Evolutionary conservation across 108 stramenopile species (phyloP), one percentile per base, ranked within the genome.

Genomic region (Nitzschia sp.): DNA sequence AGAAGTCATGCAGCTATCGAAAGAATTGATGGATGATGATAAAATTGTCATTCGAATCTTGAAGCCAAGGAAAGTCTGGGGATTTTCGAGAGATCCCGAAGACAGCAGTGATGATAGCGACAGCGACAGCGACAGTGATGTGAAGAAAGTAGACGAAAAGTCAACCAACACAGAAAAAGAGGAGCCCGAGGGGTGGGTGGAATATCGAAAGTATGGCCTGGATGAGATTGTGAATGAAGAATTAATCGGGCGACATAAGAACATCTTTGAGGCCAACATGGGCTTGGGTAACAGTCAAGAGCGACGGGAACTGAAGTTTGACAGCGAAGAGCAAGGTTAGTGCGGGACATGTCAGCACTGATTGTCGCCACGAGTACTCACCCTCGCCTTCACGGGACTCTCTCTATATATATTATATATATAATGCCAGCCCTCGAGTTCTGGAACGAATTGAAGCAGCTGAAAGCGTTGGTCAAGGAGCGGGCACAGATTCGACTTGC

Each of bases 21-120:
- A 68, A 28, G 63, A 69, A 55, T 36, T 76, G 16, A 56, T 62
- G 44, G 75, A 76, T 29, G 75, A 69, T 29, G 75, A 76, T 54
- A 38, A 30, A 36, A 44, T 76, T 6, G 53, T 62, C 3, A 28
- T 75, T 45, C 34, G 67, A 5, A 68, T 75, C 28, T 55, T 75
- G 27, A 75, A 68, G 33, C 58, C 66, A 27, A 47, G 66, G 22
- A 66, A 47, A 16, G 46, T 32, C 21, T 67, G 66, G 74, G 63
- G 63, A 15, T 55, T 65, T 35, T 35, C 35, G 1, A 34, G 55
- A 58, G 67, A 75, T 62, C 41, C 55, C 16, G 68, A 69, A 1
- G 30, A 35, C 25, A 34, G 28, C 27, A 53, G 26, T 13, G 57
- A 66, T 28, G 57, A 66, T n/a, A 68, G 50, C 15, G 63, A 72